Evolutionary conservation across 306 rosid species (phyloP).

Genomic region (Gleditsia sinensis): DNA sequence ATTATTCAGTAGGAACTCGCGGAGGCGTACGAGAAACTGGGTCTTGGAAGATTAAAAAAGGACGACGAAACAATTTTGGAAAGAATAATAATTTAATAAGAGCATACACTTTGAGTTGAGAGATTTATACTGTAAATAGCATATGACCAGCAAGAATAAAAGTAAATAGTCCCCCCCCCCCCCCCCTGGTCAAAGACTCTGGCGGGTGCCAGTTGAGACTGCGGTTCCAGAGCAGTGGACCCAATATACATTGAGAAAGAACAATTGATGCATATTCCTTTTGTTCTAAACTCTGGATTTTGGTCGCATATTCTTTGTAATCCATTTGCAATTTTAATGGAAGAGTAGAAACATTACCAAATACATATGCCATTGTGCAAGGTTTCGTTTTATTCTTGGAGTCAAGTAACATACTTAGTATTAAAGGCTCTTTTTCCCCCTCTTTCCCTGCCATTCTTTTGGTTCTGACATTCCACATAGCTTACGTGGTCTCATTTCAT

Average conservation of each 20-base stretch:
- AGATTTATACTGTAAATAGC: constrained; percentile 41
- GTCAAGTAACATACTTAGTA: too few relatives aligned
- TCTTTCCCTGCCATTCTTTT: too few relatives aligned
- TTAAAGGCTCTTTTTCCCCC: too few relatives aligned
- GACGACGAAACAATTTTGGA: background rate
- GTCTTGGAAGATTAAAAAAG: constrained; percentile 50
- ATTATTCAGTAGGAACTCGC: constrained; percentile 50
- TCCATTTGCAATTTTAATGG: too few relatives aligned
- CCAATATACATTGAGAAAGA: background rate
- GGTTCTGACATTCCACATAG: too few relatives aligned
- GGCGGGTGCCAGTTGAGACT: too few relatives aligned
- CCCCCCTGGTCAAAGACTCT: too few relatives aligned
- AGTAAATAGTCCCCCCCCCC: too few relatives aligned
- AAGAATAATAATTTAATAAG: constrained; percentile 18
- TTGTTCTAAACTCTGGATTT: constrained; percentile 6
- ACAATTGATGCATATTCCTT: background rate
- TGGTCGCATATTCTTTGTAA: constrained; percentile 12
- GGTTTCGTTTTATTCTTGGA: constrained; percentile 26
- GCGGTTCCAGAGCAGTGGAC: too few relatives aligned
- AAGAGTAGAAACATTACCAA: background rate
- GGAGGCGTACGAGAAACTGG: constrained; percentile 61
- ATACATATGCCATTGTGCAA: background rate
- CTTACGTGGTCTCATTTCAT: background rate
- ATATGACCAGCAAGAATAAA: constrained; percentile 2
- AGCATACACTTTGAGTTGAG: constrained; percentile 15